Base-by-base conservation (phyloP, 345 rosid genomes). In the Citrus inodora region DNA sequence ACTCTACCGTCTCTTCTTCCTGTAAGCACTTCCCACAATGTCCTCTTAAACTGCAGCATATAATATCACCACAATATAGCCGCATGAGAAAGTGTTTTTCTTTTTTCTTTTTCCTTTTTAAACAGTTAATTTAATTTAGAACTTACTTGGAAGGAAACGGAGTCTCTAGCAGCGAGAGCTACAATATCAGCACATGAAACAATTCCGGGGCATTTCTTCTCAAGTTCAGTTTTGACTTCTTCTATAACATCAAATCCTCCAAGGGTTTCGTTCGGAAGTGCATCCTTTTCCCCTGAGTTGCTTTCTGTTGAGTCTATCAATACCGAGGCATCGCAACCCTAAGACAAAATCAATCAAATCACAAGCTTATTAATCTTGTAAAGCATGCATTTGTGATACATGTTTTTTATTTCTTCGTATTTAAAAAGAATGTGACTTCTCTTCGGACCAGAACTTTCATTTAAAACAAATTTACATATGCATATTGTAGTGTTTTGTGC, bases 141-240 rank as follows among this genome's bases (percentile, higher is more conserved):
- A 48, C 60, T 80, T 80, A 87, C 90, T 75, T 83, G 83, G 77
- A 77, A 62, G 60, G 86, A 82, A 73, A 76, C 82, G 7, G 83
- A 7, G 80, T 87, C 90, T 21, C 90, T 82, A 19, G 90, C 86
- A 22, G 84, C 83, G 7, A 86, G 80, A 51, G 90, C 88, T 0
- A 86, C 25, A 38, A 87, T 84, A 77, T 87, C 90, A 1, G 90
- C 90, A 61, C 91, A 88, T 30, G 91, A 88, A 35, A 88, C 87
- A 14, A 80, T 60, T 9, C 85, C 87, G 11, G 89, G 86, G 74
- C 91, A 88, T 24, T 72, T 59, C 33, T 71, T 70, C 76, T 88
- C 91, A 13, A 85, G 80, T n/a, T 77, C 71, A 2, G 84, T 74
- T 78, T 88, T 88, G 38, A 83, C 77, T 61, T 80, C 81, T 58